Base-by-base conservation (phyloP, 1,284 basidiomycete species). In the Flammula alnicola region DNA sequence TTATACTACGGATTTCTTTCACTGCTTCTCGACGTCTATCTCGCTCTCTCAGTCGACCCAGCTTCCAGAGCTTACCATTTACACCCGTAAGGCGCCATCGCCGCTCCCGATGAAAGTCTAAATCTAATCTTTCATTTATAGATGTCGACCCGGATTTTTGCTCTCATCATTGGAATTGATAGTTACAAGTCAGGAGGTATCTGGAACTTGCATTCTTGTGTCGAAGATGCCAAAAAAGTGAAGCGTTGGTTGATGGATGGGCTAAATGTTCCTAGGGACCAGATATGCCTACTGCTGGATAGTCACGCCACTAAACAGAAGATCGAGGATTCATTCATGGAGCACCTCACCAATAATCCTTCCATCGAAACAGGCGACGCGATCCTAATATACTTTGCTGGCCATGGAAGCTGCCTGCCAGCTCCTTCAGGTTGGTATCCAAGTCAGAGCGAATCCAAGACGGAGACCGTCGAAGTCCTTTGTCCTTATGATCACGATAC, bases 311-410 rank as follows among this genome's bases (percentile, higher is more conserved):
- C 84, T 4, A 81, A 83, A 58, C 67, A 70, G 29, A 70, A 70
- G 49, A 84, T 88, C 35, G 81, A 86, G 58, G 73, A 80, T 55
- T 68, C 63, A 2, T 81, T 88, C 59, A 77, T 77, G 70, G 67
- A 67, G 3, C 83, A 86, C 56, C 72, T 88, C 30, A 67, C 81
- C 54, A 78, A 80, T 59, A 86, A 88, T 57, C 67, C 76, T 9
- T 66, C 65, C 20, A 83, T 88, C 43, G 74, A 79, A 30, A 66
- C 63, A 22, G 84, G 79, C 12, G 84, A 88, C 51, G 79, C 84
- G 25, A 75, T 88, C 33, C 57, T 88, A 51, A 64, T 88, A 45
- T 88, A 84, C 58, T 88, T 84, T 58, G 82, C 86, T 27, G 84
- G 85, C 14, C 84, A 86, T 59, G 85, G 85, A 12, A 81, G 79